Base-by-base conservation (phyloP, 1,284 basidiomycete species). In the Ustilago curta region DNA sequence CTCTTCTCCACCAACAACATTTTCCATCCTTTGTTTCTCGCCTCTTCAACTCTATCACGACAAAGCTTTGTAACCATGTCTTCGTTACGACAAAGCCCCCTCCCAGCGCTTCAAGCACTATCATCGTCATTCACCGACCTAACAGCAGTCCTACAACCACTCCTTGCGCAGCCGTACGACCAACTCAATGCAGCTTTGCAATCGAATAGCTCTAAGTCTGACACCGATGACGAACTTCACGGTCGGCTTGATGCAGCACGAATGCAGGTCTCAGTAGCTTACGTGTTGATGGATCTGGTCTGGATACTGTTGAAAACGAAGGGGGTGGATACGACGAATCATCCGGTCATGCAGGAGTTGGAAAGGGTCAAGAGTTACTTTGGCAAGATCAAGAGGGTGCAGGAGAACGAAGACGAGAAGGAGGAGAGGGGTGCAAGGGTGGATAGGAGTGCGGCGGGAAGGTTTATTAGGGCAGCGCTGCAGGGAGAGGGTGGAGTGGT, bases 251-350 rank as follows among this genome's bases (percentile, higher is more conserved):
- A 79, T 21, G 65, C 78, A 5, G 79, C 77, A 14, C 59, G 76
- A 40, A 49, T 81, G 63, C 70, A 80, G 44, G 71, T 72, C 11
- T 70, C 66, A 0, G 62, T 72, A 1, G 79, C 79, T 1, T 81
- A 81, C 45, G 76, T 81, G 0, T 49, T 81, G 2, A 58, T 79
- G 52, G 79, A 81, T 35, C 61, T 81, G 8, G 77, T 81, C 0
- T 81, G 79, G 79, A 79, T 81, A 18, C 35, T 78, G 43, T 45
- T 81, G n/a, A 80, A 80, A 40, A 69, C 70, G 11, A 76, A 75
- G 29, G 79, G 79, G 8, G 66, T 76, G 27, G 78, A 81, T 35
- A 42, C 76, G 11, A 53, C 63, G 4, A 60, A 60, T 9, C 79
- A 81, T 40, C 79, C 79, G 0, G 78, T 80, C 0, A 60, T 74